Conservation (phyloP, 768 basidiomycete species). For the Lentinula raphanica region DNA sequence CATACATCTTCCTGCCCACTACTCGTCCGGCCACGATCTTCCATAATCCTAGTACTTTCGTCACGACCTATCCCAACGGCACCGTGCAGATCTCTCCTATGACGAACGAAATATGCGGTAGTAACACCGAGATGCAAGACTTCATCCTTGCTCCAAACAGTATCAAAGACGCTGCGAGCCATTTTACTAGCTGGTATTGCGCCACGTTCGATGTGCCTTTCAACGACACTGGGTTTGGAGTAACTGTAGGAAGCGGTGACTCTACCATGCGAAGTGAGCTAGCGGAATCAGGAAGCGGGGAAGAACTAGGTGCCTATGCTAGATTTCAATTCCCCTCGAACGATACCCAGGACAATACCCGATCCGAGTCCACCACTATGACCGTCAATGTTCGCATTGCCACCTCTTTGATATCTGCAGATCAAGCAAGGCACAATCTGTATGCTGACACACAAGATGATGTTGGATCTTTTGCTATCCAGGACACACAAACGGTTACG, state of each 20-base stretch:
- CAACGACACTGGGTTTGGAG: conserved; percentile 33
- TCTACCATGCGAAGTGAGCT: conserved; percentile 22
- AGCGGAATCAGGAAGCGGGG: conserved; percentile 30
- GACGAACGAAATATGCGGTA: conserved; percentile 51
- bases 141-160: conserved; percentile 58
- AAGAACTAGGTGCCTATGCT: conserved; percentile 47
- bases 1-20: conserved; percentile 65
- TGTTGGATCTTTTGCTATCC: conserved; percentile 32
- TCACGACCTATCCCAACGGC: conserved; percentile 50
- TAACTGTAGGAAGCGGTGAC: conserved; percentile 36
- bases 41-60: conserved; percentile 5
- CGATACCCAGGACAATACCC: conserved; percentile 17
- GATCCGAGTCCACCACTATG: not conserved
- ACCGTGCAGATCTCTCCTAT: conserved; percentile 38
- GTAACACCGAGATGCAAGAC: conserved; percentile 67
- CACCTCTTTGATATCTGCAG: conserved; percentile 69
- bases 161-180: conserved; percentile 26
- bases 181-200: conserved; percentile 56
- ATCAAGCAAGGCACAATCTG: conserved; percentile 54
- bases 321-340: conserved; percentile 31
- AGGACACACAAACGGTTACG: conserved; percentile 43
- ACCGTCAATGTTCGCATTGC: conserved; percentile 55
- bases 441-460: conserved; percentile 42
- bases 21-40: conserved; percentile 55
- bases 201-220: conserved; percentile 51